A percentile compares a stretch with the other conserved stretches of the same genome.
Conservation (phyloP, 208 protist genomes). For the Crithidia acanthocephali region DNA sequence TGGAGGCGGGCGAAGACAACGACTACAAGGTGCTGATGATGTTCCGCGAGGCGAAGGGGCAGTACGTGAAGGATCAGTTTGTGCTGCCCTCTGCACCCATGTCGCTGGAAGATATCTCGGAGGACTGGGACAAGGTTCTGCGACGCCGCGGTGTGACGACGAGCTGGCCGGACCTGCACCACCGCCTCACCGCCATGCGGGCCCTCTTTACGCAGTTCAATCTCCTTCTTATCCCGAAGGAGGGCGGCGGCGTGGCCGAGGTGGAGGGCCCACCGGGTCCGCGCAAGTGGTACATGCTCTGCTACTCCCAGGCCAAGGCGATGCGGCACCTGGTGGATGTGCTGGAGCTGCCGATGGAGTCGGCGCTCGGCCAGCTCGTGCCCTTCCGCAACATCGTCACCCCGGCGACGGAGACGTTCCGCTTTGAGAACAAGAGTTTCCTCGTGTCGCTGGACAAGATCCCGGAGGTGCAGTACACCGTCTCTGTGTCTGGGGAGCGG, state of each 20-base stretch:
- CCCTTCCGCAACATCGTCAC: constrained; percentile 83
- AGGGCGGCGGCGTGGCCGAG: constrained; percentile 82
- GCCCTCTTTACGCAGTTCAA: constrained; percentile 75
- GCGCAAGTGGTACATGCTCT: constrained; percentile 79
- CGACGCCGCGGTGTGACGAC: constrained; percentile 74
- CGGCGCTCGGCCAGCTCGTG: constrained; percentile 58
- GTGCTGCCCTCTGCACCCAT: constrained; percentile 74
- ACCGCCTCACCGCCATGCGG: constrained; percentile 79
- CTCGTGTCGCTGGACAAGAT: constrained; percentile 79
- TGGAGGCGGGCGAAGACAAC: constrained; percentile 81
- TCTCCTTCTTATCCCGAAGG: constrained; percentile 80
- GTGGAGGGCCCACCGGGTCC: constrained; percentile 88
- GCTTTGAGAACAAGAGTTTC: constrained; percentile 83
- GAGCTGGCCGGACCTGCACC: constrained; percentile 66
- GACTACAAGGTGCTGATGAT: constrained; percentile 93
- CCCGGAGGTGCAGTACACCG: constrained; percentile 78
- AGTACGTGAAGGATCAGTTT: constrained; percentile 85
- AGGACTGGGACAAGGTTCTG: constrained; percentile 82
- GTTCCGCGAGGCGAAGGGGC: constrained; percentile 75
- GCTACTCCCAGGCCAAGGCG: constrained; percentile 56
- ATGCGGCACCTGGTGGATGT: constrained; percentile 84
- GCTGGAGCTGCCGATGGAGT: constrained; percentile 89
- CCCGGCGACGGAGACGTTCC: constrained; percentile 83
- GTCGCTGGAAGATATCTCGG: constrained; percentile 63
- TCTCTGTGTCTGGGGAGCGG: constrained; percentile 72